phyloP scores from a whole-genome alignment of 192 early-diverging fungal species.

The Backusella westeae region DNA sequence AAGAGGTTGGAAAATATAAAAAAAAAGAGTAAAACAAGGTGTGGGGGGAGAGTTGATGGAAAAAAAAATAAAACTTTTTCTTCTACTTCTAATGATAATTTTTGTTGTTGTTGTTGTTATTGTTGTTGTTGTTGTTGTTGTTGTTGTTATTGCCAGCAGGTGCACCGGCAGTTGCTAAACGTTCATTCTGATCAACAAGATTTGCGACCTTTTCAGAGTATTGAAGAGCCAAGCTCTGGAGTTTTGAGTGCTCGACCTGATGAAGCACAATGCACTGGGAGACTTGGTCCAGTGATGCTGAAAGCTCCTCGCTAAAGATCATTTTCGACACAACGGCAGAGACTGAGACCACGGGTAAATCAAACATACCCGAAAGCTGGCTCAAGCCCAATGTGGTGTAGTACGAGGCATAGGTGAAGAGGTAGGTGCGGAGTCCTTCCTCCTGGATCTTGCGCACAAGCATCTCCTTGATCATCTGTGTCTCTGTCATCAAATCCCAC shows the following conservation, averaged over 20 bases:
- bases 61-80: background rate
- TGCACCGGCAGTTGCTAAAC: conserved; percentile 42
- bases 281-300: conserved; percentile 86
- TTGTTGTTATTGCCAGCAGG: background rate
- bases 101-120: conserved; percentile 11
- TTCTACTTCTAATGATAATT: conserved; percentile 1
- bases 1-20: background rate
- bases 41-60: no score
- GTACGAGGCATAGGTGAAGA: conserved; percentile 89
- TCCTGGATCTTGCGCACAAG: conserved; percentile 89
- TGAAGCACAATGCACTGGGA: conserved; percentile 78
- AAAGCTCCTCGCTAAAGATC: conserved; percentile 91
- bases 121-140: no score
- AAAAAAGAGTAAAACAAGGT: background rate
- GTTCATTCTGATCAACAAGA: conserved; percentile 91
- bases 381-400: conserved; percentile 87
- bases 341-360: conserved; percentile 62
- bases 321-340: conserved; percentile 85
- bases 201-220: conserved; percentile 85
- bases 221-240: conserved; percentile 84
- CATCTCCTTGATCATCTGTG: conserved; percentile 88
- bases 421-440: conserved; percentile 93
- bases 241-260: conserved; percentile 65
- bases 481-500: conserved; percentile 89
- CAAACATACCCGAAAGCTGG: conserved; percentile 88